Conservation (phyloP, 805 yeast species). For the Ogataea siamensis region DNA sequence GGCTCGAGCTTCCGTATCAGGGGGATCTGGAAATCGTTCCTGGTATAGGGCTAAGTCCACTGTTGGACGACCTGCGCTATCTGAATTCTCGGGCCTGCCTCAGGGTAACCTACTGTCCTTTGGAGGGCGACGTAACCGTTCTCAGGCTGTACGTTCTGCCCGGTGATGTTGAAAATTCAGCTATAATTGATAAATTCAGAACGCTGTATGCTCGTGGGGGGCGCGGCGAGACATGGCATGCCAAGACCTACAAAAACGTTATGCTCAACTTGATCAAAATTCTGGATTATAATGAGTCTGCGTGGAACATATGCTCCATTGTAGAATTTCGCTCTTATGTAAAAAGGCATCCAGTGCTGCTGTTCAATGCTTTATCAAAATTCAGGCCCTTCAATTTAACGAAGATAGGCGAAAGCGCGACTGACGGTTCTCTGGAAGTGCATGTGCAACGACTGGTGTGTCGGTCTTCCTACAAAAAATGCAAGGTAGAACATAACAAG, state of each 20-base stretch:
- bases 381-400: neutral
- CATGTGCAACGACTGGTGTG: slow-evolving; percentile 38
- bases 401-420: slow-evolving; percentile 7
- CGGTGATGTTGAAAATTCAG: slow-evolving; percentile 38
- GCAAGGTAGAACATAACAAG: slow-evolving; percentile 17
- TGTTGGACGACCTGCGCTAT: slow-evolving; percentile 41
- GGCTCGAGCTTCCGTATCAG: slow-evolving; percentile 50
- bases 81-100: slow-evolving; percentile 41
- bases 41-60: slow-evolving; percentile 9
- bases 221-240: slow-evolving; percentile 35
- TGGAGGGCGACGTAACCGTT: slow-evolving; percentile 26
- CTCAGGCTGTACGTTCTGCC: slow-evolving; percentile 51
- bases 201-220: slow-evolving; percentile 32
- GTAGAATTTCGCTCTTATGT: slow-evolving; percentile 11
- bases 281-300: slow-evolving; percentile 40
- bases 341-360: slow-evolving; percentile 5
- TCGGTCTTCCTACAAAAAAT: slow-evolving; percentile 17
- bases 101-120: slow-evolving; percentile 43
- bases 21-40: slow-evolving; percentile 9
- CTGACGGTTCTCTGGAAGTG: slow-evolving; percentile 20
- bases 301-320: slow-evolving; percentile 36
- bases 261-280: slow-evolving; percentile 39
- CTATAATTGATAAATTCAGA: slow-evolving; percentile 38
- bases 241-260: slow-evolving; percentile 29
- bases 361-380: slow-evolving; percentile 10